Percentiles rank a stretch among this genome's conserved stretches.
These are phyloP conservation scores for Glebionis coronaria DNA, from an alignment of 129 eudicot species.

Conservation along the genomic window DNA sequence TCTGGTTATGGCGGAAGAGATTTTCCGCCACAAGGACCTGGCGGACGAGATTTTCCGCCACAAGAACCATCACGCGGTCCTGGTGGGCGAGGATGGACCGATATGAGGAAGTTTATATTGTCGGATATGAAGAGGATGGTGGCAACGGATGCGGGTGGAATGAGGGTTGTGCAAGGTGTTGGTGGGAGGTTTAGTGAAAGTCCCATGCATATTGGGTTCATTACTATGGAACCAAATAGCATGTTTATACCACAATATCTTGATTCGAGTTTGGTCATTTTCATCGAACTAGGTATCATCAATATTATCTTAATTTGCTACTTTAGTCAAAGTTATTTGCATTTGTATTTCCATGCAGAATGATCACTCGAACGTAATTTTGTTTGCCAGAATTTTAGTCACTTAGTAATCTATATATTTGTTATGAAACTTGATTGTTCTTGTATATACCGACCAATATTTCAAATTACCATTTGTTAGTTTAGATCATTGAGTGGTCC, in stretches of 20 bases:
- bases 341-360: too few relatives aligned
- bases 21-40: slow-evolving; percentile 3
- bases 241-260: slow-evolving; percentile 83
- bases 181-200: slow-evolving; percentile 29
- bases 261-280: slow-evolving; percentile 72
- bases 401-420: too few relatives aligned
- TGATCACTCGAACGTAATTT: too few relatives aligned
- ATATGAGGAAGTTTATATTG: slow-evolving; percentile 45
- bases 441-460: too few relatives aligned
- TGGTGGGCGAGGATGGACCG: slow-evolving; percentile 20
- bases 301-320: too few relatives aligned
- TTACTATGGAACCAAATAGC: slow-evolving; percentile 81
- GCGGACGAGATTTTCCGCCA: slow-evolving; percentile 25
- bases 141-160: slow-evolving; percentile 67
- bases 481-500: too few relatives aligned
- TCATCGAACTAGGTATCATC: slow-evolving; percentile 73
- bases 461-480: too few relatives aligned
- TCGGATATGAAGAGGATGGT: slow-evolving; percentile 48
- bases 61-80: slow-evolving; percentile 14
- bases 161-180: slow-evolving; percentile 70
- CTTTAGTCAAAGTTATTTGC: too few relatives aligned
- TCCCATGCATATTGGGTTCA: slow-evolving; percentile 80
- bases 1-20: not conserved
- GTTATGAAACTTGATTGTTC: too few relatives aligned
- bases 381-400: too few relatives aligned